Conservation (phyloP, 352 stramenopile genomes). For the Globisporangium paddicum region DNA sequence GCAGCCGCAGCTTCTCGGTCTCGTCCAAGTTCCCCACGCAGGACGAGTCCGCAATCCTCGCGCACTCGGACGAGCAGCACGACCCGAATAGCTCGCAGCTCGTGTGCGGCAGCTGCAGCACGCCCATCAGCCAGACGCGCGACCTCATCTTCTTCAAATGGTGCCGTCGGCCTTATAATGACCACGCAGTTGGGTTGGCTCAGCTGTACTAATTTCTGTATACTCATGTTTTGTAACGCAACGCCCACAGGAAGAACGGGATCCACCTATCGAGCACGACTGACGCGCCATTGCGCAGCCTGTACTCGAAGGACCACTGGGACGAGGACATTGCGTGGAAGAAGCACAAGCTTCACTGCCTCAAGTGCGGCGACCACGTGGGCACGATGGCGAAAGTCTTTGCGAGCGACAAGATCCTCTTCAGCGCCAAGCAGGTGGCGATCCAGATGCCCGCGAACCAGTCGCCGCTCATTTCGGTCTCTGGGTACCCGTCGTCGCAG, state of each 20-base stretch:
- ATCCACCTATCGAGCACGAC: conserved; percentile 72
- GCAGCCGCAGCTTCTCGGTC: conserved; percentile 9
- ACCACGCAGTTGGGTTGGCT: no score
- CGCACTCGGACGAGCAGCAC: conserved; percentile 21
- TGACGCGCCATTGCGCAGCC: conserved; percentile 51
- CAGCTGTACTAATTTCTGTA: background rate
- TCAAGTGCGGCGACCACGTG: conserved; percentile 58
- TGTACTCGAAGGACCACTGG: conserved; percentile 39
- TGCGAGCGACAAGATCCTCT: conserved; percentile 66
- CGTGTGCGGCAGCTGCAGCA: conserved; percentile 67
- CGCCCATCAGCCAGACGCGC: conserved; percentile 48
- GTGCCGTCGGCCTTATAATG: no score
- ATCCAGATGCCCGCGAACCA: conserved; percentile 70
- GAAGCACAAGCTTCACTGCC: conserved; percentile 63
- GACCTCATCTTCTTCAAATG: conserved; percentile 80
- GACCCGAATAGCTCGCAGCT: conserved; percentile 45
- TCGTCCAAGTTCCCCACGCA: conserved; percentile 51
- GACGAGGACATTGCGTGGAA: conserved; percentile 38
- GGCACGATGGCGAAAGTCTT: conserved; percentile 58
- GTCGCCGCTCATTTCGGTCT: conserved; percentile 67
- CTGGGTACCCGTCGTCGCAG: conserved; percentile 68
- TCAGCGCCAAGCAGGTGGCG: conserved; percentile 56
- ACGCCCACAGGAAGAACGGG: conserved; percentile 36
- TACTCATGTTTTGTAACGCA: background rate
- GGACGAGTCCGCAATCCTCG: conserved; percentile 40